Evolutionary conservation across 768 basidiomycete genomes (phyloP).

Genomic region (Amanita polypyramis): DNA sequence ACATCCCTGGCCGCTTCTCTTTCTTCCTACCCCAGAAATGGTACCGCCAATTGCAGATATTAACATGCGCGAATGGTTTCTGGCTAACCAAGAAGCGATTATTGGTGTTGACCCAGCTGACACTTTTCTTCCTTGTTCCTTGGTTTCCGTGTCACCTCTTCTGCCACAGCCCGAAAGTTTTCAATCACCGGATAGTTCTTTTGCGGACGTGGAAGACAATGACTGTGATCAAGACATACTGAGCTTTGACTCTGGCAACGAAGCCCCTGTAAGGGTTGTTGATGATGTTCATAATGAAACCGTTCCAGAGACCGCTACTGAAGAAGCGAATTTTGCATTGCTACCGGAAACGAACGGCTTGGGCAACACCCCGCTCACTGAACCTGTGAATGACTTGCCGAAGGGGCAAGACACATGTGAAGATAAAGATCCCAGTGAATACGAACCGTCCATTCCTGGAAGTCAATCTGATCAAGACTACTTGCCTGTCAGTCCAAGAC

Average conservation of each 20-base stretch:
- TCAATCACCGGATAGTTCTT: slow-evolving; percentile 2
- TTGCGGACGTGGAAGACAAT: neutral
- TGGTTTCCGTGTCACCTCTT: neutral
- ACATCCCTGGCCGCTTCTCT: neutral
- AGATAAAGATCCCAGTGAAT: slow-evolving; percentile 5
- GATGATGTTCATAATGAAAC: neutral
- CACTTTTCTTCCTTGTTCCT: slow-evolving; percentile 15
- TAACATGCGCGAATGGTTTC: slow-evolving; percentile 10
- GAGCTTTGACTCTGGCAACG: neutral
- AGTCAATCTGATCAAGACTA: neutral
- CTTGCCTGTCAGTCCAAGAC: neutral
- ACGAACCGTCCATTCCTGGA: slow-evolving; percentile 1
- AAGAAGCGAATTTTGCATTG: neutral
- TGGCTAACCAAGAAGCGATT: slow-evolving; percentile 11
- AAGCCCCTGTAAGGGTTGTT: neutral
- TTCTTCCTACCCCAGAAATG: slow-evolving; percentile 1
- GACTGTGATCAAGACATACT: neutral
- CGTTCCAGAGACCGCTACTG: neutral
- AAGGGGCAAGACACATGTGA: neutral
- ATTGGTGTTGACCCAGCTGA: slow-evolving; percentile 22
- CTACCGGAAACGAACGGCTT: neutral
- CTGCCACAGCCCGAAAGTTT: neutral
- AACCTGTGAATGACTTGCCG: neutral
- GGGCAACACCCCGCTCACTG: neutral
- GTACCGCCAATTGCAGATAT: slow-evolving; percentile 9